These are phyloP conservation scores for Pulchroboletus neoregius DNA, from an alignment of 1,284 basidiomycete genomes.

Conservation along the genomic window DNA sequence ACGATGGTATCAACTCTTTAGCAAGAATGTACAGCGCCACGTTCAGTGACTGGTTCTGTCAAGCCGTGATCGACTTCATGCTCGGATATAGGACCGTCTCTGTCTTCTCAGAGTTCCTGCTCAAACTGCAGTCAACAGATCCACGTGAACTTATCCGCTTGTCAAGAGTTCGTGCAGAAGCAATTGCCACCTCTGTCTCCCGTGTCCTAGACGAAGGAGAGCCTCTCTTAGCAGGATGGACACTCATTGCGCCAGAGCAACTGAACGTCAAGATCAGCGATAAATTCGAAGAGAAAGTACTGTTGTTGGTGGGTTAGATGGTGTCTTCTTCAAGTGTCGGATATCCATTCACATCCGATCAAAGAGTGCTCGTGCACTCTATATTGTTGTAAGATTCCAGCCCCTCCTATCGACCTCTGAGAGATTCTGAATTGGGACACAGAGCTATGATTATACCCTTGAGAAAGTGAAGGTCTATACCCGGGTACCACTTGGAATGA, in stretches of 20 bases:
- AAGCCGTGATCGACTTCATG: slow-evolving; percentile 91
- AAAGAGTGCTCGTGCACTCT: slow-evolving; percentile 61
- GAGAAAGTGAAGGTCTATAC: slow-evolving; percentile 90
- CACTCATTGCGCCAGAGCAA: slow-evolving; percentile 80
- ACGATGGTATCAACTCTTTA: slow-evolving; percentile 90
- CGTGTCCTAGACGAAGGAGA: slow-evolving; percentile 83
- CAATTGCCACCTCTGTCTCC: slow-evolving; percentile 82
- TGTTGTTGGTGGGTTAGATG: slow-evolving; percentile 67
- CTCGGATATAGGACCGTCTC: slow-evolving; percentile 80
- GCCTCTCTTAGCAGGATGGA: slow-evolving; percentile 83
- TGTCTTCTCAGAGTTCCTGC: slow-evolving; percentile 89
- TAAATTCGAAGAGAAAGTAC: slow-evolving; percentile 89
- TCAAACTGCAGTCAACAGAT: slow-evolving; percentile 84
- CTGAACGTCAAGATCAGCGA: slow-evolving; percentile 67
- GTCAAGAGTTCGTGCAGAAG: slow-evolving; percentile 84
- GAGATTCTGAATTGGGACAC: slow-evolving; percentile 13
- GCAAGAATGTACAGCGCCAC: slow-evolving; percentile 84
- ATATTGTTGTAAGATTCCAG: slow-evolving; percentile 52
- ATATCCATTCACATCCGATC: slow-evolving; percentile 6
- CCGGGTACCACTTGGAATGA: slow-evolving; percentile 80
- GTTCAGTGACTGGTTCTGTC: slow-evolving; percentile 94
- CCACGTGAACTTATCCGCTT: slow-evolving; percentile 84
- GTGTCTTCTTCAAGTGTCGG: background rate
- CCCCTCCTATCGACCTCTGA: background rate
- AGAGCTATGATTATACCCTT: slow-evolving; percentile 89